These are phyloP conservation scores for Naganishia antarctica DNA, from an alignment of 768 basidiomycete genomes.

Conservation along the genomic window DNA sequence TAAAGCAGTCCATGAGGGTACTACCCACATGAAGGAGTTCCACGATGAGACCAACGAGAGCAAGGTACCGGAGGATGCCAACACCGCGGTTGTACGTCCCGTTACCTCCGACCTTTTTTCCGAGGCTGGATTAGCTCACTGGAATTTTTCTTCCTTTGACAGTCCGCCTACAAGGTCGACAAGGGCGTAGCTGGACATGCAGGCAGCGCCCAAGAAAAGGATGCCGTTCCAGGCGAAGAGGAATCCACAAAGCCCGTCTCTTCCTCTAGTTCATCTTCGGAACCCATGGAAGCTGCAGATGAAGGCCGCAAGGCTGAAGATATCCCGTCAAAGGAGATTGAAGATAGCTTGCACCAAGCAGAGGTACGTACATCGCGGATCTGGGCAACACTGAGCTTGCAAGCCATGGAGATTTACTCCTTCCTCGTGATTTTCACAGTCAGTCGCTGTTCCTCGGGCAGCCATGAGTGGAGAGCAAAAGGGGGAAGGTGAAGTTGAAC, in stretches of 20 bases:
- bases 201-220: conserved; percentile 11
- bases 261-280: conserved; percentile 1
- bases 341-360: conserved; percentile 17
- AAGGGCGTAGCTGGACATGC: conserved; percentile 5
- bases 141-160: neutral
- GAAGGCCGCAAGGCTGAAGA: conserved; percentile 29
- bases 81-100: conserved; percentile 1
- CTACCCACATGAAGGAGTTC: conserved; percentile 27
- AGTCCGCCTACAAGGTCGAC: conserved; percentile 20
- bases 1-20: conserved; percentile 20
- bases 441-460: conserved; percentile 13
- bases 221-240: conserved; percentile 12
- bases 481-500: conserved; percentile 1
- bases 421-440: neutral
- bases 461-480: conserved; percentile 14
- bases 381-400: neutral
- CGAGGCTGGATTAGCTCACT: neutral
- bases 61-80: conserved; percentile 21
- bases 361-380: conserved; percentile 8
- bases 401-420: no score
- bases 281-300: conserved; percentile 16
- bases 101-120: no score
- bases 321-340: conserved; percentile 21
- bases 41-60: conserved; percentile 20
- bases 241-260: conserved; percentile 18